These are phyloP conservation scores for Chrysoporthe austroafricana DNA, from an alignment of 2,329 filamentous ascomycete species.

Conservation along the genomic window DNA sequence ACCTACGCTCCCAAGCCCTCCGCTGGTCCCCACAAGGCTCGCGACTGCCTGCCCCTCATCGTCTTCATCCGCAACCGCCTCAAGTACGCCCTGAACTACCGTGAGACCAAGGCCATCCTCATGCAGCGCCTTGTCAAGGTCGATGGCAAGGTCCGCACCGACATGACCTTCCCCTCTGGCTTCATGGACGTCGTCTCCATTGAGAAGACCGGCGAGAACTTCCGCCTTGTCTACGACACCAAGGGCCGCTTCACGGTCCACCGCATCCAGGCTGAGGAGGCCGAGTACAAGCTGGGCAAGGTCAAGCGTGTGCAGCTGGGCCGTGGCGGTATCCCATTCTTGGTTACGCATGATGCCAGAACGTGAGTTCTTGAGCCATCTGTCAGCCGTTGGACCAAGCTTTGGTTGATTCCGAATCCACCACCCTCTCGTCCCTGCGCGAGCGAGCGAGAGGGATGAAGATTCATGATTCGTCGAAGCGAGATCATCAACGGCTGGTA, in stretches of 20 bases:
- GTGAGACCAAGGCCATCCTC: slow-evolving; percentile 96
- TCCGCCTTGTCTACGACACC: slow-evolving; percentile 99
- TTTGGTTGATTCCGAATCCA: slow-evolving; percentile 75
- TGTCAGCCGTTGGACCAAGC: slow-evolving; percentile 99
- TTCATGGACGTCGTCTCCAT: slow-evolving; percentile 99
- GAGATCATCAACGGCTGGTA: slow-evolving; percentile 59
- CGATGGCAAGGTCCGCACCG: slow-evolving; percentile 99
- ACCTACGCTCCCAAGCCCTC: slow-evolving; percentile 74
- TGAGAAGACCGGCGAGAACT: slow-evolving; percentile 99
- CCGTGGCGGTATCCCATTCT: slow-evolving; percentile 99
- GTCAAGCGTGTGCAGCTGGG: slow-evolving; percentile 99
- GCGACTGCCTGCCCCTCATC: slow-evolving; percentile 98
- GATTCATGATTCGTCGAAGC: slow-evolving; percentile 35
- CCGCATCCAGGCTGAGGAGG: slow-evolving; percentile 98
- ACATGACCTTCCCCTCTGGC: slow-evolving; percentile 93
- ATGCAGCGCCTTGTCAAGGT: slow-evolving; percentile 99
- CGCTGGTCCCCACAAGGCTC: slow-evolving; percentile 96
- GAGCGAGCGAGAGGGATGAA: slow-evolving; percentile 4
- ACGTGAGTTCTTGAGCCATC: slow-evolving; percentile 99
- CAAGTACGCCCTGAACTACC: slow-evolving; percentile 99
- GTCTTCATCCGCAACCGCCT: slow-evolving; percentile 96
- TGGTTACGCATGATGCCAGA: slow-evolving; percentile 99
- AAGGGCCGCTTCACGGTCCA: slow-evolving; percentile 99
- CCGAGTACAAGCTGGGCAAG: slow-evolving; percentile 99
- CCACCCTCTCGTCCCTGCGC: slow-evolving; percentile 28